These are phyloP conservation scores for Sporisorium exsertum DNA, from an alignment of 1,284 basidiomycete genomes.

Conservation along the genomic window DNA sequence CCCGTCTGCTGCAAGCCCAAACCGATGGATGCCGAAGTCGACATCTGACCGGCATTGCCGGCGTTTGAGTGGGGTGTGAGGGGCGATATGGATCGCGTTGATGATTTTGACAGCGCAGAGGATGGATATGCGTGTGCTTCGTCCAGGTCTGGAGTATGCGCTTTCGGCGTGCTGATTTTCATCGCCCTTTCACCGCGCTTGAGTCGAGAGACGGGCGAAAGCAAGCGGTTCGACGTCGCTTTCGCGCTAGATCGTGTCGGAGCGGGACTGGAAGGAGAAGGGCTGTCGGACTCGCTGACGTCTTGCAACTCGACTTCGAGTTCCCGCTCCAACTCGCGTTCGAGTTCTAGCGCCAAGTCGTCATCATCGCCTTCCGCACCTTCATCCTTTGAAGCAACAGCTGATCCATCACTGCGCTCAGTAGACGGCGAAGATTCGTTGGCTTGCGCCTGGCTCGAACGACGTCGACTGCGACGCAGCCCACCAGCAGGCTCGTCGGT, in stretches of 20 bases:
- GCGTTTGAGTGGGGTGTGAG: constrained; percentile 4
- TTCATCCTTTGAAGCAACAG: neutral
- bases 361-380: constrained; percentile 25
- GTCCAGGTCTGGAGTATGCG: constrained; percentile 34
- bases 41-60: neutral
- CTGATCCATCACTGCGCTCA: neutral
- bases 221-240: constrained; percentile 4
- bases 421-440: constrained; percentile 3
- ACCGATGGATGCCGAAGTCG: constrained; percentile 28
- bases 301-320: constrained; percentile 34
- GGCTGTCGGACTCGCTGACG: constrained; percentile 3
- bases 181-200: constrained; percentile 11
- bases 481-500: constrained; percentile 10
- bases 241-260: neutral
- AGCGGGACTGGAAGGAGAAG: neutral
- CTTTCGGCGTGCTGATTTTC: constrained; percentile 37
- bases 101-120: neutral
- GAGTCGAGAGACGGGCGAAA: constrained; percentile 36
- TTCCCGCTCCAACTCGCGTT: constrained; percentile 42
- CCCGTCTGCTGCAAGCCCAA: constrained; percentile 40
- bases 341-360: constrained; percentile 41
- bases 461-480: constrained; percentile 31
- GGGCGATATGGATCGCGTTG: constrained; percentile 8
- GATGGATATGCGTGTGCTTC: neutral
- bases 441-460: constrained; percentile 28